These are phyloP conservation scores for Crithidia expoeki DNA, from an alignment of 208 protist genomes.

Conservation along the genomic window DNA sequence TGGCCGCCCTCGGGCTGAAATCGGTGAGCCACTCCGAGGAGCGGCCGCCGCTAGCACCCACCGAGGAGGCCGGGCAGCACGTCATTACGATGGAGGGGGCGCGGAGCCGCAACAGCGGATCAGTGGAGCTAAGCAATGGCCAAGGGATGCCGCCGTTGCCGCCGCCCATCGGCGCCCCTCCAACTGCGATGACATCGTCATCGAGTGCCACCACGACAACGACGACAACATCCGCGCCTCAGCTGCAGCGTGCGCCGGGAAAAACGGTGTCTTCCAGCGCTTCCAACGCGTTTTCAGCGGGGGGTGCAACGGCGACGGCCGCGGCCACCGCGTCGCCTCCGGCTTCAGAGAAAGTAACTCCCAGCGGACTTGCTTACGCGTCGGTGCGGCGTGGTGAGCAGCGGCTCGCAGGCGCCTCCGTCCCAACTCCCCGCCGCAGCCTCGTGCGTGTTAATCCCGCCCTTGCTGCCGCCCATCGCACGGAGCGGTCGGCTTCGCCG, in stretches of 20 bases:
- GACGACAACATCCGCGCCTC: not conserved
- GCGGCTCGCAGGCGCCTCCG: slow-evolving; percentile 14
- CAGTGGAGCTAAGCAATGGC: slow-evolving; percentile 3
- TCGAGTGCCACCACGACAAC: not conserved
- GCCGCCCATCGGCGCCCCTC: not conserved
- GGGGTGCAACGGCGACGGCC: not conserved
- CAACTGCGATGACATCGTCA: not conserved
- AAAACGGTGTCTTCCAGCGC: not conserved
- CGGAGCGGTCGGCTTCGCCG: slow-evolving; percentile 9
- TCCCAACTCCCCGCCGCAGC: slow-evolving; percentile 8
- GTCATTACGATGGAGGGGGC: slow-evolving; percentile 20
- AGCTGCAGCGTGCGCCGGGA: not conserved
- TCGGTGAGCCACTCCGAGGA: slow-evolving; percentile 6
- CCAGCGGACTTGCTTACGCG: not conserved
- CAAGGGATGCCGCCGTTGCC: not conserved
- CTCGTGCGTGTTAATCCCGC: slow-evolving; percentile 8
- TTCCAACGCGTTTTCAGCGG: not conserved
- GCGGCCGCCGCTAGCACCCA: slow-evolving; percentile 1
- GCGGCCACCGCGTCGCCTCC: not conserved
- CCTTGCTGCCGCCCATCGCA: not conserved
- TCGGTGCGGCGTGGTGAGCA: slow-evolving; percentile 32
- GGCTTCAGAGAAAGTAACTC: not conserved
- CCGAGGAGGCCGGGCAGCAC: slow-evolving; percentile 20
- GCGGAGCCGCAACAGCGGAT: slow-evolving; percentile 3
- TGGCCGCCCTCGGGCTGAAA: not conserved